Evolutionary conservation across 257 asterid species (phyloP), one percentile per base, ranked within the genome.

Genomic region (Nicotiana benthamiana): DNA sequence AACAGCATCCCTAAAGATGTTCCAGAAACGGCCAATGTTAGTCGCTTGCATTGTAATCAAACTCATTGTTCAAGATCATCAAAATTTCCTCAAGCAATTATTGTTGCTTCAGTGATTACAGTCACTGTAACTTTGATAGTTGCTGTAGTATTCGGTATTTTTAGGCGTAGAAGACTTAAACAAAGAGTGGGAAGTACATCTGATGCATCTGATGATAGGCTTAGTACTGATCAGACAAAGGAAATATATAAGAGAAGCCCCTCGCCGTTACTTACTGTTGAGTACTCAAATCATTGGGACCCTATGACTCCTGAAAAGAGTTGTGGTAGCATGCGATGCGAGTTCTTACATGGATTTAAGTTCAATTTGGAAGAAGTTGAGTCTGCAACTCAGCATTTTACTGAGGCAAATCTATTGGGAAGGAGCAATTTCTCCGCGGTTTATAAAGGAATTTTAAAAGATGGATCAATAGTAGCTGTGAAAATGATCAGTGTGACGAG

Each of bases 301-400:
- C 90, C 87, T 28, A 61, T 83, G 68, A 76, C 81, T 16, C 79
- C 82, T 6, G 85, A 83, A 72, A 87, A 76, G 77, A 91, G 84
- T 61, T 85, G 85, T 83, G 78, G 61, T 9, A 90, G 89, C 17
- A 32, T 85, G 77, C 79, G 85, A 64, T 78, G 83, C 9, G 91
- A 80, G 6, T 78, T 83, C 79, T 80, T 83, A 30, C 85, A 34
- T 12, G 91, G 91, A 17, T 86, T 83, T 10, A 93, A 87, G 86
- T 94, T 91, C 36, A 96, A 94, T 22, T 40, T 93, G 84, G 98
- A 96, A 80, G 99, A 96, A 76, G 88, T 96, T 28, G 97, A 96
- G 80, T 96, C 97, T 1, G 99, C 98, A 13, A 92, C 99, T 10
- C 98, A 90, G 80, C 97, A 96, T 87, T 96, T 96, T 87, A 92